phyloP scores from a whole-genome alignment of 2,329 filamentous ascomycete species.

The Chaetomium sp. region DNA sequence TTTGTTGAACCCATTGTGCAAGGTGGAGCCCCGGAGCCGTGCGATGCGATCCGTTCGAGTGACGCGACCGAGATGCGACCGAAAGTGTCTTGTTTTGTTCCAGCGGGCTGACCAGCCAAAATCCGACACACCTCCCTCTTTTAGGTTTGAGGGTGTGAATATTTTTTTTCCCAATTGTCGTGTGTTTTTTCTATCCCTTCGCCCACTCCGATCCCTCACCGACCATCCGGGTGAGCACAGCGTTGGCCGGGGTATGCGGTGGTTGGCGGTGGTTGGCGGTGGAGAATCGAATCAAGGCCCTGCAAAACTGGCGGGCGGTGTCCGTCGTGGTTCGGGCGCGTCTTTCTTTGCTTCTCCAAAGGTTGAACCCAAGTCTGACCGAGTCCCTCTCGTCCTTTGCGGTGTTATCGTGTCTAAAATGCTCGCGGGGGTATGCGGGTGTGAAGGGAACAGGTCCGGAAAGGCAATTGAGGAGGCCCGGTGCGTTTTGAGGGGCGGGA shows the following conservation, averaged over 20 bases:
- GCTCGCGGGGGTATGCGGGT: neutral
- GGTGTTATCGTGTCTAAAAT: neutral
- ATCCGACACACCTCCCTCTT: neutral
- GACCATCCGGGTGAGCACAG: conserved; percentile 1
- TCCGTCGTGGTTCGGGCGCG: no score
- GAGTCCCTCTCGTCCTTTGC: neutral
- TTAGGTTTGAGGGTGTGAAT: neutral
- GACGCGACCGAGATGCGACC: conserved; percentile 12
- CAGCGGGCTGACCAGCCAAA: neutral
- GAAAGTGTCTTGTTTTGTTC: neutral
- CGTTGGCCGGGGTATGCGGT: conserved; percentile 7
- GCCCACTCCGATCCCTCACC: neutral
- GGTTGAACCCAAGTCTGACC: conserved; percentile 5
- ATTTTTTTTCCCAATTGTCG: neutral
- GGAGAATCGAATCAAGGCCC: conserved; percentile 4
- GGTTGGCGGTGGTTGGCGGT: conserved; percentile 7
- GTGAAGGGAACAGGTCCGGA: neutral
- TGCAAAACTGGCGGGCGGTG: neutral
- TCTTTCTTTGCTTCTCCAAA: neutral
- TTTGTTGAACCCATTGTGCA: conserved; percentile 52
- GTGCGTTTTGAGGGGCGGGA: neutral
- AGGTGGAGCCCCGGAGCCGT: conserved; percentile 12
- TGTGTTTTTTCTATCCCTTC: neutral
- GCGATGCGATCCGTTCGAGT: conserved; percentile 5
- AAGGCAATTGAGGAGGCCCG: neutral